Evolutionary conservation across 495 filamentous ascomycete species (phyloP), one percentile per base, ranked within the genome.

Genomic region (Pyrenopolyporus hunteri): DNA sequence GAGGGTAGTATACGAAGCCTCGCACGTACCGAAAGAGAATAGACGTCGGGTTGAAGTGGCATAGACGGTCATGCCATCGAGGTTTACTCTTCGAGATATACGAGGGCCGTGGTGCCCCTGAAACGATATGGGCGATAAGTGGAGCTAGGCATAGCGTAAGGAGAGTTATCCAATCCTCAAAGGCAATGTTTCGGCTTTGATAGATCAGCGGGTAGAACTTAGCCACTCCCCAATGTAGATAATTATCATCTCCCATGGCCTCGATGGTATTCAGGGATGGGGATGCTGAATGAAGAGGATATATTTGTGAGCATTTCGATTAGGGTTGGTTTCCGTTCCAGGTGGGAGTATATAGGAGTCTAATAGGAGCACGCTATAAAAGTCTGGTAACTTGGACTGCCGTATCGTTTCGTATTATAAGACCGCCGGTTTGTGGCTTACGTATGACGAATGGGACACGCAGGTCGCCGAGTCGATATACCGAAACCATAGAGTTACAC

Each of bases 141-240:
- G 72, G 72, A 7, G 70, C 68, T 25, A 73, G 55, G 17, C 65
- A 66, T 0, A 74, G 61, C 1, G 72, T 74, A 4, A 72, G 35
- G 20, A 73, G 63, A 0, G 70, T 60, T 9, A 67, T 47, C 70
- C 67, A 72, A 23, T 72, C 62, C 6, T 35, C 33, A 37, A 71
- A 68, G 1, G 48, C 2, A 14, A 71, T 54, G 14, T 36, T 13
- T 10, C 14, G 10, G 20, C 55, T 59, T 17, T 59, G 55, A 19
- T 59, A 51, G 1, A 7, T 26, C 17, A 59, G 28, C 1, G 36
- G 55, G 26, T 43, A 51, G 16, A 58, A 10, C 11, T 31, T 4
- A 20, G 40, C 40, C 9, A 2, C n/a, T 11, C 40, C 40, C 40
- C 40, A 44, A 11, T 44, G n/a, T 13, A 44, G 2, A n/a, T 19